Percentiles rank a stretch among this genome's conserved stretches.
Evolutionary conservation across 139 green algal genomes (phyloP).

Genomic region (Eudorina sp.): DNA sequence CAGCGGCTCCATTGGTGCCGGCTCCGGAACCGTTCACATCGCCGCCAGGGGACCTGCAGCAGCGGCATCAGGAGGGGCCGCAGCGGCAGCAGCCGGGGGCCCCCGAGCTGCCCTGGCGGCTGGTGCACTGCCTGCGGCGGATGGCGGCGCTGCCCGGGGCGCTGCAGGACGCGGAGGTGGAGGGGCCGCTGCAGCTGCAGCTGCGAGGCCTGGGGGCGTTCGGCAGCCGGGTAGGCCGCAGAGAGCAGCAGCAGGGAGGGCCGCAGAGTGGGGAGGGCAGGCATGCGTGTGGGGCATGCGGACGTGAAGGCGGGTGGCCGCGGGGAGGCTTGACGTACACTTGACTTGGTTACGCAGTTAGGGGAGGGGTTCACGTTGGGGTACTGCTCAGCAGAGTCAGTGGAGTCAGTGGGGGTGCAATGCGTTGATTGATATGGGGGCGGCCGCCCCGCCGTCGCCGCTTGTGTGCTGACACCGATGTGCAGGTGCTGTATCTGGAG

Average conservation of each 20-base stretch:
- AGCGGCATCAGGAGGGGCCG: neutral
- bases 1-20: neutral
- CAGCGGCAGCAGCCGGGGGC: neutral
- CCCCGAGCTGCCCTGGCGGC: constrained; percentile 5
- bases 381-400: too few relatives aligned
- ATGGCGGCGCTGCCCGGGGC: neutral
- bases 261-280: too few relatives aligned
- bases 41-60: neutral
- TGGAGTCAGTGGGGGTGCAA: too few relatives aligned
- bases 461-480: too few relatives aligned
- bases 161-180: neutral
- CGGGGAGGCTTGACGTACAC: too few relatives aligned
- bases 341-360: too few relatives aligned
- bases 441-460: too few relatives aligned
- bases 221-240: neutral
- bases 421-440: too few relatives aligned
- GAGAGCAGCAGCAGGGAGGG: too few relatives aligned
- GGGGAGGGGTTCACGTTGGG: too few relatives aligned
- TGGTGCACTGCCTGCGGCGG: neutral
- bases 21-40: neutral
- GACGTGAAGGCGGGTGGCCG: too few relatives aligned
- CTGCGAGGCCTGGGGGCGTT: constrained; percentile 1
- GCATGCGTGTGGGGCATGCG: too few relatives aligned
- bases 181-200: neutral
- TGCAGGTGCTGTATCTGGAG: constrained; percentile 35